phyloP scores from a whole-genome alignment of 2,329 filamentous ascomycete species.

The Xylaria sp. region DNA sequence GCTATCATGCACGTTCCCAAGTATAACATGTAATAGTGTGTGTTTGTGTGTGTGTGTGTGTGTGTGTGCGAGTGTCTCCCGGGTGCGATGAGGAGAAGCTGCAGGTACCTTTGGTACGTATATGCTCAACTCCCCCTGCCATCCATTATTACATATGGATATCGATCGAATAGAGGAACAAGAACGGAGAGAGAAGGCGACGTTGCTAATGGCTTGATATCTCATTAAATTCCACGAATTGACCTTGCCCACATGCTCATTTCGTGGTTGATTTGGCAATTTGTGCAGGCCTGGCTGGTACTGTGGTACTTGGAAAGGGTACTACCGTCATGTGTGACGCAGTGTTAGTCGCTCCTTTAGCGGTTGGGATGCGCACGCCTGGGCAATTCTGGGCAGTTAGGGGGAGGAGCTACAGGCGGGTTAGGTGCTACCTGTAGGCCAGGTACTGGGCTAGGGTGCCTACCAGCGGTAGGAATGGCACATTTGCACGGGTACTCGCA shows the following conservation, averaged over 20 bases:
- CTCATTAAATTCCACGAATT: constrained; percentile 28
- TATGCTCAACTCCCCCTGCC: background rate
- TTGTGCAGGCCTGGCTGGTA: constrained; percentile 16
- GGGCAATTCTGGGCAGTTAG: background rate
- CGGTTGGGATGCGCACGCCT: constrained; percentile 16
- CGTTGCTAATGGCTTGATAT: background rate
- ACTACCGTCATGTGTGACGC: constrained; percentile 16
- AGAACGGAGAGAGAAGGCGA: background rate
- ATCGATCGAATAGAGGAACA: background rate
- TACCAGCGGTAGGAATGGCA: constrained; percentile 33
- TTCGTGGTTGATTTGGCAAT: constrained; percentile 23
- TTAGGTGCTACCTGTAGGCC: constrained; percentile 22
- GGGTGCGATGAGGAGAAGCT: constrained; percentile 14
- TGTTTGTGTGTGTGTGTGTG: constrained; percentile 9
- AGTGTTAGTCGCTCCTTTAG: constrained; percentile 30
- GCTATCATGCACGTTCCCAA: constrained; percentile 28
- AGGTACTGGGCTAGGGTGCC: constrained; percentile 25
- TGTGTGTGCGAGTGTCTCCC: background rate
- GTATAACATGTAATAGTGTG: constrained; percentile 8
- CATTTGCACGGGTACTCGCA: constrained; percentile 42
- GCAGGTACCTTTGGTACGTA: background rate
- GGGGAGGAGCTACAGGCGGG: constrained; percentile 20
- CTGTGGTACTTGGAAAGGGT: constrained; percentile 11
- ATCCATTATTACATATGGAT: constrained; percentile 15
- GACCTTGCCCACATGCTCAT: constrained; percentile 28